phyloP scores from a whole-genome alignment of 176 grass and related monocot species.

The Dactylis glomerata region DNA sequence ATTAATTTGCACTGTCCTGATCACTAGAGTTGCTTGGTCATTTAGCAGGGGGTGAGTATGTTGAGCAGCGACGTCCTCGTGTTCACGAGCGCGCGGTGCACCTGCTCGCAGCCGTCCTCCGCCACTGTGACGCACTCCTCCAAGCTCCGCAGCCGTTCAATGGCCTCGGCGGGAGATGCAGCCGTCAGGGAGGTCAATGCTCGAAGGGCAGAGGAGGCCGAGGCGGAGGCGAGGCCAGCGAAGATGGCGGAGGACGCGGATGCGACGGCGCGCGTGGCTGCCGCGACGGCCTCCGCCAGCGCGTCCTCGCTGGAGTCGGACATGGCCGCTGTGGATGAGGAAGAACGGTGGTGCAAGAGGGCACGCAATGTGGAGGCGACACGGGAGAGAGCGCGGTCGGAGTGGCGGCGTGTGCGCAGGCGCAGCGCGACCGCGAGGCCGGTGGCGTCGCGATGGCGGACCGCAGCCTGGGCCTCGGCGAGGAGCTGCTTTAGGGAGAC shows the following conservation, averaged over 20 bases:
- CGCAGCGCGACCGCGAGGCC: conserved; percentile 42
- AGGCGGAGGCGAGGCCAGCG: conserved; percentile 37
- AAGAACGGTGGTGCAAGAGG: conserved; percentile 14
- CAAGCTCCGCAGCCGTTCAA: conserved; percentile 39
- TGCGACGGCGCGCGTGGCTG: conserved; percentile 21
- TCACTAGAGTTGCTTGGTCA: not conserved
- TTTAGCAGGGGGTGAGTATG: conserved; percentile 44
- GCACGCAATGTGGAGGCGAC: conserved; percentile 34
- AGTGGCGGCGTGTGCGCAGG: conserved; percentile 13
- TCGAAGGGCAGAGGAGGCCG: conserved; percentile 29
- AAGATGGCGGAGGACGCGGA: conserved; percentile 48
- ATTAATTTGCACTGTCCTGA: not conserved
- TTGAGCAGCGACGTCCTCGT: conserved; percentile 56
- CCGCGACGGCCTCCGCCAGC: conserved; percentile 32
- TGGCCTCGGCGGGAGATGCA: conserved; percentile 17
- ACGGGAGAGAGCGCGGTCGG: conserved; percentile 32
- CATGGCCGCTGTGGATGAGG: not conserved
- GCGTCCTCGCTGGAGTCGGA: conserved; percentile 28
- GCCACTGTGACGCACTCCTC: conserved; percentile 45
- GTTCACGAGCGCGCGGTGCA: conserved; percentile 55
- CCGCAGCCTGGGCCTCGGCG: conserved; percentile 42
- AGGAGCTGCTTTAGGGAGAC: conserved; percentile 31
- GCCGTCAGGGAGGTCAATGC: not conserved
- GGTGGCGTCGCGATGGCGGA: conserved; percentile 27
- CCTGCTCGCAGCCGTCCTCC: conserved; percentile 51